Percentiles rank a stretch among this genome's conserved stretches.
Evolutionary conservation across 768 basidiomycete genomes (phyloP).

Genomic region (Kwoniella botswanensis): DNA sequence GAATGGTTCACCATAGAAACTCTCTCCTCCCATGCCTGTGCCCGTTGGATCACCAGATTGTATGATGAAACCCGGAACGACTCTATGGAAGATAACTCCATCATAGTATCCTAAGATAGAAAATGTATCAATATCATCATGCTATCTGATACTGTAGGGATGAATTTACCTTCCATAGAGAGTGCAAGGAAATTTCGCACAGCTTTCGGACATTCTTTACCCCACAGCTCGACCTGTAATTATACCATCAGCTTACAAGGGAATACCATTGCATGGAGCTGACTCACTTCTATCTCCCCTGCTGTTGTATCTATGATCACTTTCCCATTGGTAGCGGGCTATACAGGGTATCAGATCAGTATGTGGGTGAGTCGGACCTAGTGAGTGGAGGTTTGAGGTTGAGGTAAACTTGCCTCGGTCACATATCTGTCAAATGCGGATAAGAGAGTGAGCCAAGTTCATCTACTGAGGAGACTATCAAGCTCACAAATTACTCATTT

Average conservation of each 20-base stretch:
- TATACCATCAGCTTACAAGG: background rate
- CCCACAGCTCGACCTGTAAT: slow-evolving; percentile 88
- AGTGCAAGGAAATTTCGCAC: slow-evolving; percentile 88
- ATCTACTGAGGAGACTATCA: background rate
- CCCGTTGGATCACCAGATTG: slow-evolving; percentile 94
- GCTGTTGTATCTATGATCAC: slow-evolving; percentile 87
- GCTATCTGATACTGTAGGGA: background rate
- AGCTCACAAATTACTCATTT: slow-evolving; percentile 54
- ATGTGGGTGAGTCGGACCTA: background rate
- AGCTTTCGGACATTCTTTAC: slow-evolving; percentile 94
- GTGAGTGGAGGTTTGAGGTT: slow-evolving; percentile 1
- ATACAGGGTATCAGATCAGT: background rate
- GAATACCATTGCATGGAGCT: background rate
- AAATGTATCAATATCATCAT: background rate
- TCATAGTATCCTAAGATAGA: slow-evolving; percentile 83
- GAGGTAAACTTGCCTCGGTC: slow-evolving; percentile 40
- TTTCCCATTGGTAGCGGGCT: slow-evolving; percentile 73
- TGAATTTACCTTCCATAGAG: slow-evolving; percentile 80
- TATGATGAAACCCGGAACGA: slow-evolving; percentile 88
- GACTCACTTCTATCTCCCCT: slow-evolving; percentile 67
- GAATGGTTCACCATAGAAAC: slow-evolving; percentile 93
- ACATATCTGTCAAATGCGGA: slow-evolving; percentile 36
- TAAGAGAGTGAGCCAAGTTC: slow-evolving; percentile 11
- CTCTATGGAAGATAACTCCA: slow-evolving; percentile 90
- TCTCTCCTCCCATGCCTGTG: slow-evolving; percentile 89